Conservation (phyloP, 352 stramenopile species). For the Phytophthora vignae region DNA sequence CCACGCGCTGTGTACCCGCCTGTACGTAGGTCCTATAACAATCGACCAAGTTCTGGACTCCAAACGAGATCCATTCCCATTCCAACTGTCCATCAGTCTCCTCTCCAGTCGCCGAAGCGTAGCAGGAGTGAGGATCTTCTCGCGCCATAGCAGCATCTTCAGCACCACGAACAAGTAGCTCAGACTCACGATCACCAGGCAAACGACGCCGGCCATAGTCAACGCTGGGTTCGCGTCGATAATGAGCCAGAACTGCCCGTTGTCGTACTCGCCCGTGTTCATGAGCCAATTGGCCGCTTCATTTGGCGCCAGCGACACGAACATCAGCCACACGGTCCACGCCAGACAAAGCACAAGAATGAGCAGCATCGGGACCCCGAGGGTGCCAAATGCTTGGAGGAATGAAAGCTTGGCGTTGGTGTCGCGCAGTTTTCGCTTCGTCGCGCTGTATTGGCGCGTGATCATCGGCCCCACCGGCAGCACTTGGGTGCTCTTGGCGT, state of each 20-base stretch:
- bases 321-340: slow-evolving; percentile 34
- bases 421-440: background rate
- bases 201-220: background rate
- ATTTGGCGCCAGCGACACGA: slow-evolving; percentile 25
- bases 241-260: slow-evolving; percentile 38
- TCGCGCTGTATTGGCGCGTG: background rate
- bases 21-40: slow-evolving; percentile 11
- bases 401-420: slow-evolving; percentile 6
- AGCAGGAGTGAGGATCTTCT: slow-evolving; percentile 10
- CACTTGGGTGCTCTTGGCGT: slow-evolving; percentile 9
- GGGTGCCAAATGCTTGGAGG: slow-evolving; percentile 12
- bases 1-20: background rate
- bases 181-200: slow-evolving; percentile 5
- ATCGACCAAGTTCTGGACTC: slow-evolving; percentile 12
- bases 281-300: slow-evolving; percentile 35
- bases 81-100: slow-evolving; percentile 11
- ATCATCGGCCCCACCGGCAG: background rate
- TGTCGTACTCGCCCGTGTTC: slow-evolving; percentile 33
- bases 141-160: slow-evolving; percentile 26
- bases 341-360: slow-evolving; percentile 13
- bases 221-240: slow-evolving; percentile 12
- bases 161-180: slow-evolving; percentile 26
- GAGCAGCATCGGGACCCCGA: slow-evolving; percentile 16
- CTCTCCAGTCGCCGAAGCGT: slow-evolving; percentile 6
- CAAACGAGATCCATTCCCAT: background rate